Evolutionary conservation across 495 filamentous ascomycete genomes (phyloP).

Genomic region (Apiosordaria backusii): DNA sequence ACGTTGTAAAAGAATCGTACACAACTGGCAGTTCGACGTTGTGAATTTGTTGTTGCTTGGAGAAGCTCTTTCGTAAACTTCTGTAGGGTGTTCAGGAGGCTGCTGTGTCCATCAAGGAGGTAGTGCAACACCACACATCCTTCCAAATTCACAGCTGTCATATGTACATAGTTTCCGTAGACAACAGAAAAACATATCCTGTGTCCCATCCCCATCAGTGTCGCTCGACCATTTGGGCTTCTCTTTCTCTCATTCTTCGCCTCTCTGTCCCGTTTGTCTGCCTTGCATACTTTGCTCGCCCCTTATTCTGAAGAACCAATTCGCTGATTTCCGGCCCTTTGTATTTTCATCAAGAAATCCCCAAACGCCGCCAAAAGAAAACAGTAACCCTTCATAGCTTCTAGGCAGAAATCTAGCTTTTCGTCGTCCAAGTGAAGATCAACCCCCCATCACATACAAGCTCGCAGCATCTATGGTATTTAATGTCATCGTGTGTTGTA

Average conservation of each 20-base stretch:
- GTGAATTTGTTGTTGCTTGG: neutral
- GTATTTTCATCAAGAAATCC: constrained; percentile 25
- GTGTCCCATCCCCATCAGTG: neutral
- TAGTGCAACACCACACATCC: neutral
- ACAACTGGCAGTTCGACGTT: neutral
- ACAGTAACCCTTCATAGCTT: neutral
- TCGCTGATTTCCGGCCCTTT: constrained; percentile 4
- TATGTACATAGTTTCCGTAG: neutral
- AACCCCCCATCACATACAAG: neutral
- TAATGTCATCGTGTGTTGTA: constrained; percentile 7
- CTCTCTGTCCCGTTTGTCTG: neutral
- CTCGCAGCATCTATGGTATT: constrained; percentile 25
- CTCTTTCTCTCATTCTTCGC: neutral
- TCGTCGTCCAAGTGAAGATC: neutral
- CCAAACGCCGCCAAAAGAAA: constrained; percentile 29
- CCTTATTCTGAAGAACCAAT: neutral
- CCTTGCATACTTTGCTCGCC: neutral
- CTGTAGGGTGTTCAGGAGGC: neutral
- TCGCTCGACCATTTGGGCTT: neutral
- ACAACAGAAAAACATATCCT: neutral
- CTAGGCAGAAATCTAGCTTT: neutral
- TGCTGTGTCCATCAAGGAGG: neutral
- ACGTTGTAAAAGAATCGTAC: neutral
- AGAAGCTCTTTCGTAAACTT: neutral
- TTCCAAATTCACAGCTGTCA: neutral